A percentile compares a stretch with the other conserved stretches of the same genome.
Evolutionary conservation across 2,329 filamentous ascomycete genomes (phyloP).

Genomic region (Microcyclospora tardicrescens): DNA sequence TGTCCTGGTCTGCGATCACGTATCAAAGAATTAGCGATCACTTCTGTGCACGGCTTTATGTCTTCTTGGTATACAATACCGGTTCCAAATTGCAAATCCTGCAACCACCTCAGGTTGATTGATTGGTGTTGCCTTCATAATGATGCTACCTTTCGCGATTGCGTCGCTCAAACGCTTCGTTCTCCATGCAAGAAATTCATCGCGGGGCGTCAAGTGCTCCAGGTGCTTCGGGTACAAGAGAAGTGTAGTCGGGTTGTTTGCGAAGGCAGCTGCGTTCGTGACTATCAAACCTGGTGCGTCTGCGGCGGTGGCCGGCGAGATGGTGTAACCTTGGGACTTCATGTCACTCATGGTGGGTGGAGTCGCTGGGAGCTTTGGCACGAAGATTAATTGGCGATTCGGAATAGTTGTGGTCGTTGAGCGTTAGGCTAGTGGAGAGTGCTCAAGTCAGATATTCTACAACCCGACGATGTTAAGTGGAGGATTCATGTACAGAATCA

Average conservation of each 20-base stretch:
- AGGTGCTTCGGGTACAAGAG: not conserved
- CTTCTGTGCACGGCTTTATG: too few species aligned
- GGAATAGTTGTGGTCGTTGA: too few species aligned
- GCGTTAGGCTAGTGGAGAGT: too few species aligned
- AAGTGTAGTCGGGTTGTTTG: not conserved
- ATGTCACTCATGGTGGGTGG: too few species aligned
- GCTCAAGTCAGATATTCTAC: too few species aligned
- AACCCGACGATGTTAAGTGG: too few species aligned
- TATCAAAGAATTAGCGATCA: too few species aligned
- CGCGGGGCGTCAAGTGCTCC: constrained; percentile 1
- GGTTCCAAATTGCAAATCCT: constrained; percentile 3
- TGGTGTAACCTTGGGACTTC: not conserved
- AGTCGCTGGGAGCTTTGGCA: too few species aligned
- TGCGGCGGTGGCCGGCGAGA: not conserved
- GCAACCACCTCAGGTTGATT: not conserved
- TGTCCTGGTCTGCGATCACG: not conserved
- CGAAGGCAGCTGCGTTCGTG: constrained; percentile 1
- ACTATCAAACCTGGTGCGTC: not conserved
- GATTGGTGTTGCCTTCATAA: constrained; percentile 1
- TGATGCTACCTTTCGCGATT: not conserved
- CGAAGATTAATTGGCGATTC: too few species aligned
- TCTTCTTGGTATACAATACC: too few species aligned
- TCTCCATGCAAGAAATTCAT: constrained; percentile 1
- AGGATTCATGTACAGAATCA: too few species aligned
- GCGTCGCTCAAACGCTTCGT: not conserved